These are phyloP conservation scores for Suhomyces emberorum DNA, from an alignment of 805 yeast species.

Conservation along the genomic window DNA sequence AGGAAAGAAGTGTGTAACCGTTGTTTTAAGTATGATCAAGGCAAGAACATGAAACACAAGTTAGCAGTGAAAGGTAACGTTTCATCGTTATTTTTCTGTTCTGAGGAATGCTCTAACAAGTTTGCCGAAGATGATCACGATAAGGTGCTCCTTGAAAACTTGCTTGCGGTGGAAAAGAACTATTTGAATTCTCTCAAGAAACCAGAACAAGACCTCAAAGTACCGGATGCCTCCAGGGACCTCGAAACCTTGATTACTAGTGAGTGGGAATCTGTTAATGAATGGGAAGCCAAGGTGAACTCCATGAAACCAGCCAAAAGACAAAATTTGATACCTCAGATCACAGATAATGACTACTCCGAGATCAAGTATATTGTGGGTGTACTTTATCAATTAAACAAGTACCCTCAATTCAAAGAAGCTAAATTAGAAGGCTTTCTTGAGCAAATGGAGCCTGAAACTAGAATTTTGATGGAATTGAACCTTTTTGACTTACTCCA, in stretches of 20 bases:
- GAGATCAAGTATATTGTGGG: constrained; percentile 48
- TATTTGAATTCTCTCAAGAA: constrained; percentile 19
- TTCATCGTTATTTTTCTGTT: constrained; percentile 53
- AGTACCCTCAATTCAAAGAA: constrained; percentile 5
- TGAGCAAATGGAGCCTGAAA: background rate
- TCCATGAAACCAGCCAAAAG: constrained; percentile 36
- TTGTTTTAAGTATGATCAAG: constrained; percentile 50
- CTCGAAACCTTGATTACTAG: constrained; percentile 13
- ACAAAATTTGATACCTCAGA: constrained; percentile 32
- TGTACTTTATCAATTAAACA: constrained; percentile 29
- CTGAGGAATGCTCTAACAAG: constrained; percentile 38
- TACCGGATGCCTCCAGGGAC: constrained; percentile 12
- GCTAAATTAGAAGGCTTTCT: background rate
- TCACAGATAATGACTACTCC: constrained; percentile 53
- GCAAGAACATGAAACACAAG: constrained; percentile 44
- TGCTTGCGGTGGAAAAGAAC: constrained; percentile 38
- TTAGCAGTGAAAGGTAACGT: constrained; percentile 14
- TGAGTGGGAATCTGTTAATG: constrained; percentile 37
- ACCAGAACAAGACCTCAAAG: constrained; percentile 23
- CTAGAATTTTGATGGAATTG: constrained; percentile 16
- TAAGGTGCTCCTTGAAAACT: constrained; percentile 26
- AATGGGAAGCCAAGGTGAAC: constrained; percentile 35
- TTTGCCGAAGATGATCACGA: constrained; percentile 38
- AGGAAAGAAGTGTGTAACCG: constrained; percentile 59
- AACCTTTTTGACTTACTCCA: constrained; percentile 43